Evolutionary conservation across 1,284 basidiomycete genomes (phyloP).

Genomic region (Cryptococcus jaspeensis): DNA sequence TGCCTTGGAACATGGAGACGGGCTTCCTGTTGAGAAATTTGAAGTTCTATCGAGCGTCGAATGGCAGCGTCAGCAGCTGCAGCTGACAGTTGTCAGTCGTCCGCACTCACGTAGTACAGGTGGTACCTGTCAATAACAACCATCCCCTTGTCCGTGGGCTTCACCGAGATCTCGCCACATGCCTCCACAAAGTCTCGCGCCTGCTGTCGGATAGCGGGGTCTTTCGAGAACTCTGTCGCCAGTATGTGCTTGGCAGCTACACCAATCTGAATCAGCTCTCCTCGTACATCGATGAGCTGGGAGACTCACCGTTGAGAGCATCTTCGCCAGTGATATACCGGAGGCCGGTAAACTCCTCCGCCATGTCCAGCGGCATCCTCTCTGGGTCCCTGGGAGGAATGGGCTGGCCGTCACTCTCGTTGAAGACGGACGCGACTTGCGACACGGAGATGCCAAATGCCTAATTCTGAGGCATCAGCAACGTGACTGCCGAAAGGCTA

Average conservation of each 20-base stretch:
- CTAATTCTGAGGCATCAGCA: slow-evolving; percentile 9
- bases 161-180: slow-evolving; percentile 75
- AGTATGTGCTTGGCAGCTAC: slow-evolving; percentile 71
- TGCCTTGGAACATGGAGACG: slow-evolving; percentile 66
- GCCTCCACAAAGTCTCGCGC: slow-evolving; percentile 75
- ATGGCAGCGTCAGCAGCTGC: not conserved
- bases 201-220: slow-evolving; percentile 80
- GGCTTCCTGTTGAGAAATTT: slow-evolving; percentile 90
- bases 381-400: slow-evolving; percentile 40
- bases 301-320: slow-evolving; percentile 38
- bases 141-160: slow-evolving; percentile 88
- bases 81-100: not conserved
- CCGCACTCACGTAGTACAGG: slow-evolving; percentile 74
- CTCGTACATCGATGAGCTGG: not conserved
- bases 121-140: slow-evolving; percentile 87
- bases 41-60: slow-evolving; percentile 71
- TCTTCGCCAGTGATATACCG: slow-evolving; percentile 28
- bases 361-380: slow-evolving; percentile 38
- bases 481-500: not conserved
- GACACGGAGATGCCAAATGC: slow-evolving; percentile 42
- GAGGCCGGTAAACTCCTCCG: slow-evolving; percentile 45
- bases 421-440: slow-evolving; percentile 39
- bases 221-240: slow-evolving; percentile 86
- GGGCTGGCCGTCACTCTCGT: slow-evolving; percentile 31
- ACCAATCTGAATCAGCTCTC: not conserved